phyloP scores from a whole-genome alignment of 345 rosid species.

The Kandelia obovata region DNA sequence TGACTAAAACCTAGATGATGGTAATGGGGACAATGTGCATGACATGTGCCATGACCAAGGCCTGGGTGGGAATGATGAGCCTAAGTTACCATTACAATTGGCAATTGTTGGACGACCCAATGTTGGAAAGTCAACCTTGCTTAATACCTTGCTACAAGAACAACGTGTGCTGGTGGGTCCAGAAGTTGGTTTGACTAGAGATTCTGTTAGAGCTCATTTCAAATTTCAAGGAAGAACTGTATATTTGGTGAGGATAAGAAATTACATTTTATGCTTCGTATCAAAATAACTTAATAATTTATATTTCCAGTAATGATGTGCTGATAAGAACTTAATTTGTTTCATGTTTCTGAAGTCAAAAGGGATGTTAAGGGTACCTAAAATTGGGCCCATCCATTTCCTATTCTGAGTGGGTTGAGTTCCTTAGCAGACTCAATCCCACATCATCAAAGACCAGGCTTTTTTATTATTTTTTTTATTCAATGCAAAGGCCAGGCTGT shows the following conservation, averaged over 20 bases:
- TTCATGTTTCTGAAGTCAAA: too few species aligned
- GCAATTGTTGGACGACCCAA: constrained; percentile 94
- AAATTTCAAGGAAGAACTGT: constrained; percentile 73
- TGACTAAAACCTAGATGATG: constrained; percentile 28
- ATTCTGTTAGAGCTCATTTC: constrained; percentile 84
- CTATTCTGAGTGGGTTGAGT: too few species aligned
- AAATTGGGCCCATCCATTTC: too few species aligned
- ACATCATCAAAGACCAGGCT: too few species aligned
- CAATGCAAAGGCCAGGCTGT: too few species aligned
- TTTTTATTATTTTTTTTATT: too few species aligned
- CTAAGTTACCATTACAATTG: constrained; percentile 78
- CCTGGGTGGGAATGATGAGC: constrained; percentile 53
- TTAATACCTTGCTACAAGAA: constrained; percentile 82
- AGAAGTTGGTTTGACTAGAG: constrained; percentile 94
- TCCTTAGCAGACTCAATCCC: too few species aligned
- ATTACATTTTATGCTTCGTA: too few species aligned
- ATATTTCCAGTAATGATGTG: too few species aligned
- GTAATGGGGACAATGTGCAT: constrained; percentile 27
- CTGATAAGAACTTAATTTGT: too few species aligned
- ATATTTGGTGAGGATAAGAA: constrained; percentile 54
- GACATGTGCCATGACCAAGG: constrained; percentile 22
- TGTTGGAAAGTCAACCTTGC: constrained; percentile 93
- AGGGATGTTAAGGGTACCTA: too few species aligned
- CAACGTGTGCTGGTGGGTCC: constrained; percentile 97
- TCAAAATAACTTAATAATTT: too few species aligned